Evolutionary conservation across 306 rosid genomes (phyloP).

Genomic region (Leucaena leucocephala): DNA sequence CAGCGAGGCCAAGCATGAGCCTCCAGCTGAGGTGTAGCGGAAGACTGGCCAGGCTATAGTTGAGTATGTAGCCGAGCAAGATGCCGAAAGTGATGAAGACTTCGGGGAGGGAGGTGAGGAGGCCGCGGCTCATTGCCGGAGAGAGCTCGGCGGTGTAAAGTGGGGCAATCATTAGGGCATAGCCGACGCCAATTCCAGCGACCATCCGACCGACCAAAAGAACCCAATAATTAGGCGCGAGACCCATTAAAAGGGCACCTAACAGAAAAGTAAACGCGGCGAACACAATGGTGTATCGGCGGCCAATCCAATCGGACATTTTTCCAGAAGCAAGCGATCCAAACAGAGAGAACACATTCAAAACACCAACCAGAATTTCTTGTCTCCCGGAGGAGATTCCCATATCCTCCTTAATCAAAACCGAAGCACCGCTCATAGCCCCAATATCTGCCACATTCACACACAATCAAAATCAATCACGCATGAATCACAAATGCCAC

Average conservation of each 20-base stretch:
- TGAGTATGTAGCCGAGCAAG: constrained; percentile 62
- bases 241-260: constrained; percentile 74
- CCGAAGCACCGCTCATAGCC: constrained; percentile 84
- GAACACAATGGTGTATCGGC: constrained; percentile 65
- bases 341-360: constrained; percentile 64
- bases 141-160: constrained; percentile 77
- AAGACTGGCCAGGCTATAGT: constrained; percentile 54
- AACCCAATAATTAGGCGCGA: constrained; percentile 60
- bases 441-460: constrained; percentile 52
- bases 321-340: constrained; percentile 80
- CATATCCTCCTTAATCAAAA: constrained; percentile 56
- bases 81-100: constrained; percentile 80
- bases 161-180: constrained; percentile 76
- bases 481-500: neutral
- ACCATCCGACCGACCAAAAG: constrained; percentile 61
- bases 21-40: constrained; percentile 58
- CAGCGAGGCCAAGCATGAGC: constrained; percentile 72
- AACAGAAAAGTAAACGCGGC: constrained; percentile 60
- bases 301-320: constrained; percentile 64
- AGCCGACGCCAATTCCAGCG: constrained; percentile 80
- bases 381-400: constrained; percentile 50
- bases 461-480: neutral
- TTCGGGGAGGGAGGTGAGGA: constrained; percentile 80
- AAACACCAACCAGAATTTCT: constrained; percentile 62
- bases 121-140: constrained; percentile 61